Conservation (phyloP, 805 yeast species). For the Candida manassasensis region DNA sequence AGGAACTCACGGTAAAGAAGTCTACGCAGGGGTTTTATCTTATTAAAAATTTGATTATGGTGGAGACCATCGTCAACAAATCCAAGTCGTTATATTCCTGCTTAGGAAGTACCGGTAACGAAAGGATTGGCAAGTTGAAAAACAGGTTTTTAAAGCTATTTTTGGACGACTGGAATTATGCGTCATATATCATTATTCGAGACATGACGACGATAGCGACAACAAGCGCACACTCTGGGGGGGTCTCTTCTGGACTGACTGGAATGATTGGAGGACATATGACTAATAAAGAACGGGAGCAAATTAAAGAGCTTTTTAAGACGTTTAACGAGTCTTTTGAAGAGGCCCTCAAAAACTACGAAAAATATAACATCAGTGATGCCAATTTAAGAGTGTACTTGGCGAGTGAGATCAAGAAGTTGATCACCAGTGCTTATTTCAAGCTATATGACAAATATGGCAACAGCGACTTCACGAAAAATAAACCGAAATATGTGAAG, state of each 20-base stretch:
- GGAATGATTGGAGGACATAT: constrained; percentile 14
- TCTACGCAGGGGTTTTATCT: constrained; percentile 64
- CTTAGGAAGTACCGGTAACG: constrained; percentile 55
- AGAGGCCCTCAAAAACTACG: constrained; percentile 62
- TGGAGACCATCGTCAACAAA: constrained; percentile 68
- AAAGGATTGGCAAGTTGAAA: constrained; percentile 61
- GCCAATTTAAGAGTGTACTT: constrained; percentile 58
- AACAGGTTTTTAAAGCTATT: constrained; percentile 71
- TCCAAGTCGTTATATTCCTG: constrained; percentile 48
- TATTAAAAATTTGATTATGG: constrained; percentile 63
- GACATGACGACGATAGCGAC: constrained; percentile 51
- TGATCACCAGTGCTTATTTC: constrained; percentile 79
- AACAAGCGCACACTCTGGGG: constrained; percentile 8
- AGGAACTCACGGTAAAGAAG: constrained; percentile 25
- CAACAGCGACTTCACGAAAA: constrained; percentile 66
- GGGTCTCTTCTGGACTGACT: constrained; percentile 5
- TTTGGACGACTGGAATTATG: constrained; percentile 72
- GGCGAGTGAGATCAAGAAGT: constrained; percentile 63
- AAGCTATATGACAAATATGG: constrained; percentile 78
- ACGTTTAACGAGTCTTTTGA: constrained; percentile 83
- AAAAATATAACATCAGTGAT: constrained; percentile 62
- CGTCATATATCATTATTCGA: constrained; percentile 66
- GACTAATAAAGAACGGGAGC: constrained; percentile 71
- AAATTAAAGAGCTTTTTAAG: constrained; percentile 76
- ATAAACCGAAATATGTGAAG: constrained; percentile 65